Evolutionary conservation across 192 early-diverging fungal genomes (phyloP).

Genomic region (Umbelopsis sp.): DNA sequence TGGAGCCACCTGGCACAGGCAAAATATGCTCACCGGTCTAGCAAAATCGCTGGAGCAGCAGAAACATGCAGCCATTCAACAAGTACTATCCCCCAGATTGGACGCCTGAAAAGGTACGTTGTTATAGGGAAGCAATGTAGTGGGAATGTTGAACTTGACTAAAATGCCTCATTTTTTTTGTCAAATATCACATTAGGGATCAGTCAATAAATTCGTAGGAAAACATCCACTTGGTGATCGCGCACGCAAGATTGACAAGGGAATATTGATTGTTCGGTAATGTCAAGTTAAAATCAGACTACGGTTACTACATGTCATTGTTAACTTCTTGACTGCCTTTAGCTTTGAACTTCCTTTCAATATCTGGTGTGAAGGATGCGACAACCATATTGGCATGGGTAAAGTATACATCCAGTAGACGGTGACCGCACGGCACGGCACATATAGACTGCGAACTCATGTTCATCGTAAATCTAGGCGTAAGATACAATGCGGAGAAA

Average conservation of each 20-base stretch:
- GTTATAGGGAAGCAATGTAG: background rate
- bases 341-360: slow-evolving; percentile 89
- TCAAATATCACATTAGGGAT: slow-evolving; percentile 54
- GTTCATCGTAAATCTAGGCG: slow-evolving; percentile 49
- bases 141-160: too few species aligned
- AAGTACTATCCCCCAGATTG: slow-evolving; percentile 91
- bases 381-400: slow-evolving; percentile 84
- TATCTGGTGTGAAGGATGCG: slow-evolving; percentile 89
- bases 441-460: background rate
- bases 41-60: background rate
- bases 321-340: background rate
- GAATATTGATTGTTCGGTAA: slow-evolving; percentile 82
- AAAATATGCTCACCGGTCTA: background rate
- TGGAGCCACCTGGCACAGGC: background rate
- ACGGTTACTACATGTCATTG: background rate
- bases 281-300: background rate
- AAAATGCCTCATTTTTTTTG: background rate
- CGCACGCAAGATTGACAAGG: slow-evolving; percentile 87
- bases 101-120: slow-evolving; percentile 79
- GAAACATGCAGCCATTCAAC: slow-evolving; percentile 61
- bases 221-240: slow-evolving; percentile 88
- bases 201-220: slow-evolving; percentile 83
- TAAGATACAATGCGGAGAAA: slow-evolving; percentile 95
- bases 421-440: background rate
- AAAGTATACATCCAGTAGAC: background rate